phyloP scores from a whole-genome alignment of 148 eudicot genomes.

The Cornus controversa region DNA sequence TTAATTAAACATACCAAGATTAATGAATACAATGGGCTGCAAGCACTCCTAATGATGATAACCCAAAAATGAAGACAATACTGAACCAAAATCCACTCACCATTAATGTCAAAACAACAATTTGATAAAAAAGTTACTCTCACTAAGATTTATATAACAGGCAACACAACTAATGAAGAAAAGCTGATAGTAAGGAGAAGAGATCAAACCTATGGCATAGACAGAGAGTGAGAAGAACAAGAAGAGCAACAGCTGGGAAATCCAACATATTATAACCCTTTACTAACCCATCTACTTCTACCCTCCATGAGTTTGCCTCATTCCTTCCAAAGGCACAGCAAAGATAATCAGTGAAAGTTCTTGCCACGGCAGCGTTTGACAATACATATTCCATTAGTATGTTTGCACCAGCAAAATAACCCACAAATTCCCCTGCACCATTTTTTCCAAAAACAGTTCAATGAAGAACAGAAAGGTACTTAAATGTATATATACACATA shows the following conservation, averaged over 20 bases:
- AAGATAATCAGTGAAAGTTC: conserved; percentile 79
- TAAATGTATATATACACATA: background rate
- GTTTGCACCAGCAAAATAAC: conserved; percentile 80
- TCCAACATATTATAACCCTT: conserved; percentile 78
- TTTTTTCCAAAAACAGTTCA: background rate
- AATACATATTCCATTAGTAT: conserved; percentile 80
- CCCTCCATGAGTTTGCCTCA: conserved; percentile 64
- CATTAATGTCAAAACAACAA: background rate
- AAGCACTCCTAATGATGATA: background rate
- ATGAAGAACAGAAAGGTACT: background rate
- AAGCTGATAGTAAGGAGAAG: background rate
- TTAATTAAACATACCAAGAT: too few relatives aligned
- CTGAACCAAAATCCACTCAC: background rate
- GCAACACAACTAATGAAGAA: background rate
- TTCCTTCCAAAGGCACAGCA: conserved; percentile 58
- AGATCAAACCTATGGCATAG: conserved; percentile 59
- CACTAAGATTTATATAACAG: too few relatives aligned
- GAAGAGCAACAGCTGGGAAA: conserved; percentile 75
- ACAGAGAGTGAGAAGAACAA: conserved; percentile 62
- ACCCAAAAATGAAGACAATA: background rate
- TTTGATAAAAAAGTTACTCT: background rate
- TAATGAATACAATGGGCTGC: too few relatives aligned
- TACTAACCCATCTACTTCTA: conserved; percentile 52
- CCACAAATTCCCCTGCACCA: conserved; percentile 73
- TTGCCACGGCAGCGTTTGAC: conserved; percentile 82